A percentile compares a stretch with the other conserved stretches of the same genome.
Conservation (phyloP, 139 green algal species). For the Closterium sp. region DNA sequence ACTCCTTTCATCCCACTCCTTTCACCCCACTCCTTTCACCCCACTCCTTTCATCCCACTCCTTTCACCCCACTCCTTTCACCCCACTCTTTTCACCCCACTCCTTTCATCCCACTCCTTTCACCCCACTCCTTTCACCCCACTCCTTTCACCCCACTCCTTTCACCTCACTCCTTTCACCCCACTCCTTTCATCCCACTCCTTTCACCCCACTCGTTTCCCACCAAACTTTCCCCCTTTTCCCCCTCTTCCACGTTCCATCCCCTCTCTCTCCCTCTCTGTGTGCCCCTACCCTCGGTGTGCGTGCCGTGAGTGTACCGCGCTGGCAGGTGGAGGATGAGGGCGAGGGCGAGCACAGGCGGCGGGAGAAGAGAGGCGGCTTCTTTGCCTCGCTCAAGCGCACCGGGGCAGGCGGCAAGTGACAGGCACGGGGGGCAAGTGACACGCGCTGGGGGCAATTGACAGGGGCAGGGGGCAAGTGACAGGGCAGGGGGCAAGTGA, state of each 20-base stretch:
- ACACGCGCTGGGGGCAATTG: background rate
- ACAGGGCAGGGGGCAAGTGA: background rate
- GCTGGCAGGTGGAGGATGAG: conserved; percentile 44
- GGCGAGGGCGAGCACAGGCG: conserved; percentile 30
- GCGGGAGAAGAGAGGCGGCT: conserved; percentile 13
- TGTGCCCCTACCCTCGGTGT: background rate
- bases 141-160: too few relatives aligned
- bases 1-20: too few relatives aligned
- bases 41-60: too few relatives aligned
- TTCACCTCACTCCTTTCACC: too few relatives aligned
- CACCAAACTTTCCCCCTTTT: background rate
- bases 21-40: too few relatives aligned
- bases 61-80: too few relatives aligned
- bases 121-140: too few relatives aligned
- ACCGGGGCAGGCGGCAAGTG: background rate
- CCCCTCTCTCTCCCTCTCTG: too few relatives aligned
- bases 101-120: too few relatives aligned
- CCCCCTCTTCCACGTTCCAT: background rate
- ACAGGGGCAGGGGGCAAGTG: background rate
- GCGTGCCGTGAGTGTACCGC: background rate
- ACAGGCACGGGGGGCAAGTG: background rate
- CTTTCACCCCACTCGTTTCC: background rate
- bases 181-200: too few relatives aligned
- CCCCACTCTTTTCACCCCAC: too few relatives aligned
- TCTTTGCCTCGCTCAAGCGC: conserved; percentile 45